Evolutionary conservation across 108 stramenopile genomes (phyloP), one percentile per base, ranked within the genome.

Genomic region (Skeletonema tropicum): DNA sequence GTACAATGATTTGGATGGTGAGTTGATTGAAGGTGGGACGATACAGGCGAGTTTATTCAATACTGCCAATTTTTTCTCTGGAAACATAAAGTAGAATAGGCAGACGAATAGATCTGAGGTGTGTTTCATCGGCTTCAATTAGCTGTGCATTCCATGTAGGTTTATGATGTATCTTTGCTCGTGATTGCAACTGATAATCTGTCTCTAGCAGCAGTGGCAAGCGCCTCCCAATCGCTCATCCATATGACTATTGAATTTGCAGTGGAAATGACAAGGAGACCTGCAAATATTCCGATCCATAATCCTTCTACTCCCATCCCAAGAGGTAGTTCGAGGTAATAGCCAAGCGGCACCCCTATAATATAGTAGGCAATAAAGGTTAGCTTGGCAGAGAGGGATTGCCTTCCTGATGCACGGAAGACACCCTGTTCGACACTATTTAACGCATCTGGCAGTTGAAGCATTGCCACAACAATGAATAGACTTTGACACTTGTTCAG

Each of bases 1-100:
- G 19, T 87, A 85, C 79, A 92, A 94, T 74, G 91, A 90, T 73
- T 60, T 96, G 66, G 96, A 96, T 68, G 96, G 96, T 21, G 96
- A 96, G 82, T 77, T 92, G 61, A 77, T 96, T 48, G 91, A 94
- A 73, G 21, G 83, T 31, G 96, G 96, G 36, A 83, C 89, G n/a
- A 74, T 96, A 45, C 96, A 96, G 76, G 96, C 79, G 19, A 15
- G 70, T 9, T 59, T 87, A 33, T 89, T 83, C 13, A 36, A 55
- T 29, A 77, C 82, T 0, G 73, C 89, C 15, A 76, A 83, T 21
- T 88, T 87, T 32, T 90, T 87, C 75, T 26, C 14, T 36, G 75
- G 75, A 23, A 23, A 11, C 19, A 60, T 60, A 60, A 5, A 60
- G 19, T 4, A 45, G 42, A 45, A 39, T 39, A 39, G 38, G 33